Evolutionary conservation across 768 basidiomycete genomes (phyloP), one percentile per base, ranked within the genome.

Genomic region (Suillus clintonianus): DNA sequence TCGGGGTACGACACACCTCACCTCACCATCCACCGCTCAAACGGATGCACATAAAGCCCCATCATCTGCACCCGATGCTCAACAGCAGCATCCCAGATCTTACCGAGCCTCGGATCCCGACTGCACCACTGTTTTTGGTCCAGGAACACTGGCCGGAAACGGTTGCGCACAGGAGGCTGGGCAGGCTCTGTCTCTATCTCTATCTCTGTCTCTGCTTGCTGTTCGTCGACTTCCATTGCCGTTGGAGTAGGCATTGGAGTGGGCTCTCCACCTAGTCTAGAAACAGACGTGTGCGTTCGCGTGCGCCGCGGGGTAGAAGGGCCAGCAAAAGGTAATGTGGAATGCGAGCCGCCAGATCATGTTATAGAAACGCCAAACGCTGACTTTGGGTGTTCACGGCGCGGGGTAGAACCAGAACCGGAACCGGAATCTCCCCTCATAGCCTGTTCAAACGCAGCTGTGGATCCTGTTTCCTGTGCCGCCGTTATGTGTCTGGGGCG

Each of bases 71-170:
- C 51, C 19, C 65, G 51, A 50, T 65, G 63, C 1, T n/a, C 36
- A 37, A 59, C 57, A 15, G 69, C 74, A 34, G 14, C 63, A 7
- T 56, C 65, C 74, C 75, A 75, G 48, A 74, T 67, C n/a, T 58
- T 64, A 39, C 69, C 69, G n/a, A 68, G 68, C 58, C 72, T 77
- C 39, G 76, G 81, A 67, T 85, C 85, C 37, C 70, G 68, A 34
- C 72, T 71, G 30, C 70, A 74, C 85, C 85, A 86, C 53, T 85
- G 82, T 57, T 77, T 69, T n/a, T 81, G 79, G 65, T 84, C 83
- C 3, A 79, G 72, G 71, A 84, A 85, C 15, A 85, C 76, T 9
- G 84, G 80, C 11, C 81, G 76, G 67, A 83, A 85, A 9, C 83
- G 80, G 7, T 79, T 77, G 36, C 72, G 72, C n/a, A 69, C 61